Evolutionary conservation across 2,329 filamentous ascomycete genomes (phyloP).

Genomic region (Stemphylium beticola): DNA sequence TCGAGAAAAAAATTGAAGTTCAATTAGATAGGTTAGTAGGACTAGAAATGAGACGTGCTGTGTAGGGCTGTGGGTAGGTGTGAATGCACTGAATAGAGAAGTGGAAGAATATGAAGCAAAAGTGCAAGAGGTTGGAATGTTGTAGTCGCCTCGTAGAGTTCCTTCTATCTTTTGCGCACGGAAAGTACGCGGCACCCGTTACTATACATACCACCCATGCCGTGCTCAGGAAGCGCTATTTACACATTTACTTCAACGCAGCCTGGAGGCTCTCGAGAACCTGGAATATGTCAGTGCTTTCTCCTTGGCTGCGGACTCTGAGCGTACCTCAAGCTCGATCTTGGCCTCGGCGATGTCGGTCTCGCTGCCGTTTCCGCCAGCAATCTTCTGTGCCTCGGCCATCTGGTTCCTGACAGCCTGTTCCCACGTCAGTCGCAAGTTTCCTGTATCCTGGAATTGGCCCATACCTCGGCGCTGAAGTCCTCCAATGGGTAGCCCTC

Average conservation of each 20-base stretch:
- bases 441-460: neutral
- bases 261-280: slow-evolving; percentile 84
- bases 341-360: slow-evolving; percentile 98
- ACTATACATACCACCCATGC: slow-evolving; percentile 21
- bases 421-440: slow-evolving; percentile 21
- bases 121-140: slow-evolving; percentile 23
- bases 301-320: slow-evolving; percentile 9
- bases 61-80: slow-evolving; percentile 23
- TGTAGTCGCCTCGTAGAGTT: slow-evolving; percentile 34
- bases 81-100: slow-evolving; percentile 26
- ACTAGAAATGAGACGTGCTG: slow-evolving; percentile 18
- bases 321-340: slow-evolving; percentile 92
- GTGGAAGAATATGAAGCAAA: slow-evolving; percentile 4
- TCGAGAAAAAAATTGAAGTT: slow-evolving; percentile 3
- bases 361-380: slow-evolving; percentile 87
- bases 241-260: slow-evolving; percentile 75
- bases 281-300: slow-evolving; percentile 57
- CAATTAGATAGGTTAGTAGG: slow-evolving; percentile 18
- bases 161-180: slow-evolving; percentile 43
- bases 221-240: slow-evolving; percentile 44
- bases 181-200: slow-evolving; percentile 33
- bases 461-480: slow-evolving; percentile 79
- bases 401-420: slow-evolving; percentile 86
- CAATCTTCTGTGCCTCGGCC: slow-evolving; percentile 94
- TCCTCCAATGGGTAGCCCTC: slow-evolving; percentile 95